Percentiles rank a stretch among this genome's conserved stretches.
Evolutionary conservation across 768 basidiomycete genomes (phyloP).

Genomic region (Cystobasidium onofrii): DNA sequence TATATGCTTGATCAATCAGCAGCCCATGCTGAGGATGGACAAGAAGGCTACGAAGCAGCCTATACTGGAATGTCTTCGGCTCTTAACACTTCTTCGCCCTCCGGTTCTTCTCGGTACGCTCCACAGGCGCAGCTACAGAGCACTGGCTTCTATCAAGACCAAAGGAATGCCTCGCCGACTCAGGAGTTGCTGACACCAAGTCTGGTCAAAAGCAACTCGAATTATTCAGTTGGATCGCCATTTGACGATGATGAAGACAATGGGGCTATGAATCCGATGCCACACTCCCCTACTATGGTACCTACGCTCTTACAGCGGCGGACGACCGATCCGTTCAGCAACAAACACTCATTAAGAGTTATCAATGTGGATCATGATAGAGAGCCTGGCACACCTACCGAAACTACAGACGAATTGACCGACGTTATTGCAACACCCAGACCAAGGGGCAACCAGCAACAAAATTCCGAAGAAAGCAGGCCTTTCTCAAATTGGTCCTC

Average conservation of each 20-base stretch:
- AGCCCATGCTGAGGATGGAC: not conserved
- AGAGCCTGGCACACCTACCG: not conserved
- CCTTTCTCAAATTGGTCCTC: conserved; percentile 11
- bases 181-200: not conserved
- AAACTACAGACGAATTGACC: not conserved
- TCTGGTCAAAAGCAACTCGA: not conserved
- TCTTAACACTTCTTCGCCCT: not conserved
- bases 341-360: conserved; percentile 16
- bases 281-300: conserved; percentile 10
- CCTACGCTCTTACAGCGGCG: conserved; percentile 18
- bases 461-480: not conserved
- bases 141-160: not conserved
- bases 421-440: not conserved
- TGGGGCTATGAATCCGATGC: not conserved
- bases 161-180: not conserved
- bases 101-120: not conserved
- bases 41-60: not conserved
- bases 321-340: conserved; percentile 25
- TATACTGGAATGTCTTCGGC: not conserved
- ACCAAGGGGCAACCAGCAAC: not conserved
- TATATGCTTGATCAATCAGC: not conserved
- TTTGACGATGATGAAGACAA: not conserved
- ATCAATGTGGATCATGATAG: conserved; percentile 7
- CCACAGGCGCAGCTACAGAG: not conserved
- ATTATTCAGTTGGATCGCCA: not conserved